Base-by-base conservation (phyloP, 2,329 filamentous ascomycete species). In the Fusarium falciforme region DNA sequence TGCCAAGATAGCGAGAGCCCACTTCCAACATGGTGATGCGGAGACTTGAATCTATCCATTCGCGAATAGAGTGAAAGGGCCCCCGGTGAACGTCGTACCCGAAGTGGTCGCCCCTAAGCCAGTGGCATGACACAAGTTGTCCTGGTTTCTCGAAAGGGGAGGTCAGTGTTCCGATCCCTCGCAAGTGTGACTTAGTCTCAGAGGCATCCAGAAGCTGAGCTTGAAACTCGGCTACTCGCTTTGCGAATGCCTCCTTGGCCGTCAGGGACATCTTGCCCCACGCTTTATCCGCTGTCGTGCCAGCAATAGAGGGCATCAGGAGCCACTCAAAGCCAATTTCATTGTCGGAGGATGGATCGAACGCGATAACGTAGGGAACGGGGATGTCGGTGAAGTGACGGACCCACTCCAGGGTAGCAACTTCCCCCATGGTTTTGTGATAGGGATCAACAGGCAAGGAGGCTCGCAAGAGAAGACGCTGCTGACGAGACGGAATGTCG, bases 11-110 rank as follows among this genome's bases (percentile, higher is more conserved):
- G 5, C n/a, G 5, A 40, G 17, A 20, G n/a, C 5, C n/a, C 38
- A 42, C 2, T 4, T 31, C 6, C 4, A 10, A 2, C 60, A 33
- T 44, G 4, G 52, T 33, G 25, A 55, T 40, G 16, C 10, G 7
- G n/a, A 40, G 4, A 33, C 16, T 25, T 12, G 60, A 54, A 5
- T 67, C 66, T 6, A 85, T 67, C 82, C 82, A 85, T 54, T 82
- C 82, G 9, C 79, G 67, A 55, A 80, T 80, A 4, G 79, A 82
- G 6, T 29, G 40, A 69, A 83, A 84, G 2, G 83, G 82, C 1
- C 82, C 83, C 1, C 82, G 79, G 4, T 76, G 63, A 10, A 84
- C 60, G 14, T 80, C 70, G 17, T 82, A 80, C 16, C 76, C 52
- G 20, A 79, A 74, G 25, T 76, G 79, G 31, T 77, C 54, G 2